phyloP scores from a whole-genome alignment of 2,329 filamentous ascomycete species.

The Aspergillus novofumigatus region DNA sequence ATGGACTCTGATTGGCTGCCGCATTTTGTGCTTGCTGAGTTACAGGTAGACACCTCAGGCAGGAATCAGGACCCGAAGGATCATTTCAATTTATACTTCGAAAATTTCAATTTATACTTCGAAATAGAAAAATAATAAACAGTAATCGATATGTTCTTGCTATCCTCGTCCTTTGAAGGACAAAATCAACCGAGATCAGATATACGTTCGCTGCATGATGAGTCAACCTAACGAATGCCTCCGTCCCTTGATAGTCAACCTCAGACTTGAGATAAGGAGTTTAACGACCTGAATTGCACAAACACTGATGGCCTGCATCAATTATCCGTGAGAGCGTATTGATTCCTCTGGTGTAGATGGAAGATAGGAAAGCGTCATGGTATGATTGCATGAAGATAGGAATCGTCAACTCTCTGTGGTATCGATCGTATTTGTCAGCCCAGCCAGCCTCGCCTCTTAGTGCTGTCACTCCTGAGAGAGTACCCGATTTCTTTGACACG shows the following conservation, averaged over 20 bases:
- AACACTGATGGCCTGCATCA: background rate
- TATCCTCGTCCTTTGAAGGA: background rate
- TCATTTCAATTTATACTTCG: background rate
- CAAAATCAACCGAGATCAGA: background rate
- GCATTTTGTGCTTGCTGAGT: background rate
- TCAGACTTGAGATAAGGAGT: no score
- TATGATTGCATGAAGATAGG: background rate
- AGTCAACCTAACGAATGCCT: background rate
- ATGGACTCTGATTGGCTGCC: constrained; percentile 3
- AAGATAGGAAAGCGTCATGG: background rate
- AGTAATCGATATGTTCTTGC: background rate
- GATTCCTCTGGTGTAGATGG: background rate
- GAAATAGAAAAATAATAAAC: background rate
- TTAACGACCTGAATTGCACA: no score
- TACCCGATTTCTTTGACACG: no score
- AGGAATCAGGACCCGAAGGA: background rate
- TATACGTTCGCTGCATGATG: background rate
- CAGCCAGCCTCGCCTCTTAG: background rate
- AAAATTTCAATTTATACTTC: background rate
- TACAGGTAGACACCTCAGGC: background rate
- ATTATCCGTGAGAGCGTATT: background rate
- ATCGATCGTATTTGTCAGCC: background rate
- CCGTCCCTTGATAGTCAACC: no score
- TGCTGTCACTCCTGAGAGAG: no score
- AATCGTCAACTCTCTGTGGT: background rate